These are phyloP conservation scores for Syzygium grande DNA, from an alignment of 345 rosid genomes.

Conservation along the genomic window DNA sequence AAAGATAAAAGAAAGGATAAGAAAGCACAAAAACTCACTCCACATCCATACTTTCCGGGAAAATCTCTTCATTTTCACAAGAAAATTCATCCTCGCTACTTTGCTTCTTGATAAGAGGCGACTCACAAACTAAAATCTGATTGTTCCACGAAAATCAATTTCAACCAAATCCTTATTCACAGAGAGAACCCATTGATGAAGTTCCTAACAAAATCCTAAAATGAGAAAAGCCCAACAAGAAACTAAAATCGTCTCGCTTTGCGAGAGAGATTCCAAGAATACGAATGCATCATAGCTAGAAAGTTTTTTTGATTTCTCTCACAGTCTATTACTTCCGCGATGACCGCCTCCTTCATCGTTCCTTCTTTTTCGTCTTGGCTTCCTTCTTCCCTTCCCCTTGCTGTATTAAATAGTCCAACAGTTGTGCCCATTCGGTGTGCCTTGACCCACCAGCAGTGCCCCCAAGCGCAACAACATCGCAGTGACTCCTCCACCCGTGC, in stretches of 20 bases:
- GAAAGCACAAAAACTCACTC: background rate
- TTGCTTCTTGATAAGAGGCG: background rate
- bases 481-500: background rate
- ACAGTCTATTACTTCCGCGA: background rate
- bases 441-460: background rate
- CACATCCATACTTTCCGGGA: background rate
- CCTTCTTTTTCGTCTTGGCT: background rate
- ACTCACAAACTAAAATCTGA: background rate
- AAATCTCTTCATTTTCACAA: background rate
- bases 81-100: background rate
- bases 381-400: background rate
- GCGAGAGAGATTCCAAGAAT: background rate
- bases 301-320: background rate
- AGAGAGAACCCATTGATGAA: background rate
- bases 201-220: background rate
- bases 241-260: background rate
- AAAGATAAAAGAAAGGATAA: background rate
- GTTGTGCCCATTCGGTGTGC: background rate
- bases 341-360: background rate
- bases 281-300: background rate
- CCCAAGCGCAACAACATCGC: background rate
- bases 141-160: too few species aligned
- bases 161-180: background rate
- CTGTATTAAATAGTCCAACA: accelerated
- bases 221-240: background rate